Evolutionary conservation across 1,284 basidiomycete species (phyloP), one percentile per base, ranked within the genome.

Genomic region (Erythrobasidium hasegawianum): DNA sequence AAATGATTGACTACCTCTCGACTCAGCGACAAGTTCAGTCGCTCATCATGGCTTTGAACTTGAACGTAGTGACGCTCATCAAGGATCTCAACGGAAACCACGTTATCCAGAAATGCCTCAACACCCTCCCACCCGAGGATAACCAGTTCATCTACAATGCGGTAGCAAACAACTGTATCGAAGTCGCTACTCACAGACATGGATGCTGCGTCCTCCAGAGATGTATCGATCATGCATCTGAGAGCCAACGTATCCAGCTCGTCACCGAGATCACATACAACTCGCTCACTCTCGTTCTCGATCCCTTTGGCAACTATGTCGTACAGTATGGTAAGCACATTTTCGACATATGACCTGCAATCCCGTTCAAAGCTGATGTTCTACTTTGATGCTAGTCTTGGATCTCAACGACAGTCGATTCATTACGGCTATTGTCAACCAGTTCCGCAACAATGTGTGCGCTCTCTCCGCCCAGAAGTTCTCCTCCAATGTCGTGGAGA

Each of bases 131-230:
- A 33, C 90, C 96, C 0, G 95, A 97, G 76, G 96, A 99, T 79
- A 98, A 98, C 79, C 73, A 93, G 87, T 99, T 98, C 80, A 98
- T 99, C 76, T 99, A 98, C 81, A 97, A 98, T 75, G 96, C 96
- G 62, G 96, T 99, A 45, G 96, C 96, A 33, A 89, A 91, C 38
- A 96, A 98, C 80, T 97, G 96, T 74, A 92, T 99, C 62, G 96
- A 99, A 80, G 96, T 99, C 67, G 96, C 96, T 14, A 98, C 96
- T 55, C 96, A 99, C 77, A 90, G 96, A 71, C 96, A 99, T 75
- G 96, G 96, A 14, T 98, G 96, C 80, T 98, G 96, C 77, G 96
- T 99, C 59, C 82, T 99, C 52, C 96, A 99, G 80, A 86, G 96
- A 68, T 98, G 95, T 80, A 93, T 99, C 73, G 96, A 99, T 78